Evolutionary conservation across 306 rosid species (phyloP).

Genomic region (Parietaria judaica): DNA sequence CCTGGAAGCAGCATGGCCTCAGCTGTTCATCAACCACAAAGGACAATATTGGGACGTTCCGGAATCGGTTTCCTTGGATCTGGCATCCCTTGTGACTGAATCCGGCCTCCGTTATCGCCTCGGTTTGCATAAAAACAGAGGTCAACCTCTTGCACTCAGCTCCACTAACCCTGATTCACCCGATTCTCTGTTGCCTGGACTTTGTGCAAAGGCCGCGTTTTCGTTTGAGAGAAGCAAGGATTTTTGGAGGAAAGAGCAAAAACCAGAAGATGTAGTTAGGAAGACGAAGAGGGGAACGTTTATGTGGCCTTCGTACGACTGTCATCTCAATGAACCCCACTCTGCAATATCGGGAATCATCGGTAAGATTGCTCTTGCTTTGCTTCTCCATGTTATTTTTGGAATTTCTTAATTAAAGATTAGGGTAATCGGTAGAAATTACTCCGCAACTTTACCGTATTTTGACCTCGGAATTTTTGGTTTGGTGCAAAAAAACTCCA

Average conservation of each 20-base stretch:
- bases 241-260: slow-evolving; percentile 51
- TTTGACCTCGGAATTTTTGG: too few species aligned
- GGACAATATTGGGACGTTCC: slow-evolving; percentile 93
- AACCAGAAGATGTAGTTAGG: slow-evolving; percentile 19
- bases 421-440: too few species aligned
- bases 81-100: slow-evolving; percentile 47
- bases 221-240: slow-evolving; percentile 53
- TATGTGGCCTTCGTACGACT: slow-evolving; percentile 52
- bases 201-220: slow-evolving; percentile 73
- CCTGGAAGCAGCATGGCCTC: slow-evolving; percentile 90
- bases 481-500: too few species aligned
- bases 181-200: slow-evolving; percentile 53
- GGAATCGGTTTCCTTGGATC: slow-evolving; percentile 60
- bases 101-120: slow-evolving; percentile 68
- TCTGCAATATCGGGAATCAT: slow-evolving; percentile 66
- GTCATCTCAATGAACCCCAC: slow-evolving; percentile 58
- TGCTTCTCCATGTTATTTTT: not conserved
- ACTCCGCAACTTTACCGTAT: too few species aligned
- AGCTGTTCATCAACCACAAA: slow-evolving; percentile 74
- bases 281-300: slow-evolving; percentile 15
- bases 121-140: slow-evolving; percentile 69
- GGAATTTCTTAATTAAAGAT: too few species aligned
- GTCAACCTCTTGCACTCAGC: slow-evolving; percentile 50
- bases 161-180: slow-evolving; percentile 35
- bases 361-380: slow-evolving; percentile 38